Conservation (phyloP, 192 early-diverging fungal species). For the Backusella morwellensis region DNA sequence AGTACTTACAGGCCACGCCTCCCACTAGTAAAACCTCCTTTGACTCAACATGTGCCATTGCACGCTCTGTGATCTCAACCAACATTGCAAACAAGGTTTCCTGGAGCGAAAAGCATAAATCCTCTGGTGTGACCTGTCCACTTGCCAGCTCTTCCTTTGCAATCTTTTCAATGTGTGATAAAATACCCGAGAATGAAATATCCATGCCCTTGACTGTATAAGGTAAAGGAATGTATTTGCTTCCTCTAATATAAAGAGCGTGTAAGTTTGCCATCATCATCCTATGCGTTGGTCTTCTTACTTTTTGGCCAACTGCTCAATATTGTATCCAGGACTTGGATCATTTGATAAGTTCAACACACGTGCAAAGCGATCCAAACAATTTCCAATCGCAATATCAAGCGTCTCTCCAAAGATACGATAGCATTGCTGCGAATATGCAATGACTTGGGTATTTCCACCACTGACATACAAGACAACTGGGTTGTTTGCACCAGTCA, state of each 20-base stretch:
- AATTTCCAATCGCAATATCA: slow-evolving; percentile 98
- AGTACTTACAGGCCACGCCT: slow-evolving; percentile 84
- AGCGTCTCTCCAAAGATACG: slow-evolving; percentile 98
- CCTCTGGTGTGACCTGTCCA: slow-evolving; percentile 67
- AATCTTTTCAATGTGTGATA: slow-evolving; percentile 82
- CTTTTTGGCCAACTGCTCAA: slow-evolving; percentile 93
- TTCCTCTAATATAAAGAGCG: slow-evolving; percentile 56
- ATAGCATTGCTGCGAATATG: slow-evolving; percentile 89
- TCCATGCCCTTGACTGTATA: slow-evolving; percentile 99
- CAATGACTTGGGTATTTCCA: slow-evolving; percentile 99
- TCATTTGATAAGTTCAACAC: slow-evolving; percentile 92
- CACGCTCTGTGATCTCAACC: slow-evolving; percentile 98
- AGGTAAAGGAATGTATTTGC: slow-evolving; percentile 83
- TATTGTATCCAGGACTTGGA: slow-evolving; percentile 97
- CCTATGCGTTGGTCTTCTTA: slow-evolving; percentile 33
- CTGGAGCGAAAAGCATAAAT: slow-evolving; percentile 97
- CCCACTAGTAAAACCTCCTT: slow-evolving; percentile 93
- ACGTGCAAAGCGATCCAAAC: slow-evolving; percentile 95
- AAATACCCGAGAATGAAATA: slow-evolving; percentile 95
- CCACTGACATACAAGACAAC: slow-evolving; percentile 97
- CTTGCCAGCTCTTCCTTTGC: slow-evolving; percentile 57
- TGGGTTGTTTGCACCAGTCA: slow-evolving; percentile 92
- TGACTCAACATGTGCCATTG: slow-evolving; percentile 96
- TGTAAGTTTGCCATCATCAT: neutral
- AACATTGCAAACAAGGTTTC: slow-evolving; percentile 99